Conservation (phyloP, 352 stramenopile genomes). For the Salisapilia sapeloensis region DNA sequence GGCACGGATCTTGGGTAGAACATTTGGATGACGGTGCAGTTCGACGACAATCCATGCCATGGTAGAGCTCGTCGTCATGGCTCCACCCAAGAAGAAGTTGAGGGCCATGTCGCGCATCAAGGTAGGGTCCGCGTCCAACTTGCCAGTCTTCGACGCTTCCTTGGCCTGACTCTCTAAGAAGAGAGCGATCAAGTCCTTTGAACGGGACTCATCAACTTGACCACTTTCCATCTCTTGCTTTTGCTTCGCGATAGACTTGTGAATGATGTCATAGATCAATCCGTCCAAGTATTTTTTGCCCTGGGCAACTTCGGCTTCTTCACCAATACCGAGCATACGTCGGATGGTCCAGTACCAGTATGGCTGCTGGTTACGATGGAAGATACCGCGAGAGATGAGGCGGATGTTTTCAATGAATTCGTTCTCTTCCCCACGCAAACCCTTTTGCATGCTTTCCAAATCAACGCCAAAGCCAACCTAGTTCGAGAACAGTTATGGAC, state of each 20-base stretch:
- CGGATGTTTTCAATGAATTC: slow-evolving; percentile 30
- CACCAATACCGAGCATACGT: slow-evolving; percentile 20
- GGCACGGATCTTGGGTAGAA: slow-evolving; percentile 18
- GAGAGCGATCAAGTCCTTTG: slow-evolving; percentile 15
- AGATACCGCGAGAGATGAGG: slow-evolving; percentile 11
- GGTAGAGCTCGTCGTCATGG: slow-evolving; percentile 55
- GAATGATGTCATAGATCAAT: slow-evolving; percentile 23
- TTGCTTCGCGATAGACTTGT: slow-evolving; percentile 14
- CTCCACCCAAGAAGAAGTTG: slow-evolving; percentile 48
- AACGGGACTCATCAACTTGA: slow-evolving; percentile 6
- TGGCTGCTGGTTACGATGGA: slow-evolving; percentile 19
- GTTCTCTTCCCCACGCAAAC: slow-evolving; percentile 16
- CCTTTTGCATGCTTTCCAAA: slow-evolving; percentile 16
- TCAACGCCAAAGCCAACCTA: slow-evolving; percentile 14
- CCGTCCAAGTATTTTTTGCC: slow-evolving; percentile 12
- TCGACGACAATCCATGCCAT: slow-evolving; percentile 59
- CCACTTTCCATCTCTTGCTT: too few relatives aligned
- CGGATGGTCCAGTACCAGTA: slow-evolving; percentile 36
- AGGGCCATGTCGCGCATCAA: slow-evolving; percentile 52
- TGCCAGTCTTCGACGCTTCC: slow-evolving; percentile 5
- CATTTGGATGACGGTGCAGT: slow-evolving; percentile 37
- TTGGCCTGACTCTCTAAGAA: slow-evolving; percentile 4
- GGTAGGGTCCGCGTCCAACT: slow-evolving; percentile 11
- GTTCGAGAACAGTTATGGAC: too few relatives aligned
- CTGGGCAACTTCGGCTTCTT: slow-evolving; percentile 15